phyloP scores from a whole-genome alignment of 352 stramenopile species.

The Thalassiosira oceanica region DNA sequence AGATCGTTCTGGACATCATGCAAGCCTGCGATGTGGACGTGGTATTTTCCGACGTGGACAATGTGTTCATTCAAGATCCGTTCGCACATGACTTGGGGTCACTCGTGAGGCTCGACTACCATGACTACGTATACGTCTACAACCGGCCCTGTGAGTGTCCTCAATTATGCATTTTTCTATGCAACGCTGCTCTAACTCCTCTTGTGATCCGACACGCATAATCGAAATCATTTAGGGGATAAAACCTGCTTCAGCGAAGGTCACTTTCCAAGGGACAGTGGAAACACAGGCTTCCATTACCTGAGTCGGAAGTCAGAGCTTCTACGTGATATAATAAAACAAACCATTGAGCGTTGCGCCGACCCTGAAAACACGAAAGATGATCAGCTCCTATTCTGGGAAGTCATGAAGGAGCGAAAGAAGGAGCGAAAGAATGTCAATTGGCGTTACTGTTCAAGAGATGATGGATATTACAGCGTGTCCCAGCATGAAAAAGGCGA shows the following conservation, averaged over 20 bases:
- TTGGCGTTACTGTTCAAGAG: neutral
- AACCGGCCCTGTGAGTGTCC: constrained; percentile 6
- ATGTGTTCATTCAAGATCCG: constrained; percentile 21
- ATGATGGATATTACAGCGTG: too few relatives aligned
- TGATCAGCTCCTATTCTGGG: neutral
- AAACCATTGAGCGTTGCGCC: constrained; percentile 6
- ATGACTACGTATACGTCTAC: constrained; percentile 24
- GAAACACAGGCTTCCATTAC: constrained; percentile 28
- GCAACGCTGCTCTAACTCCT: too few relatives aligned
- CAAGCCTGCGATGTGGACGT: constrained; percentile 6
- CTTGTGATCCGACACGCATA: too few relatives aligned
- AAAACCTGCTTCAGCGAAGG: too few relatives aligned
- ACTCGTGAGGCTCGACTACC: constrained; percentile 6
- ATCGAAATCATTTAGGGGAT: too few relatives aligned
- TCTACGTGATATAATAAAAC: neutral
- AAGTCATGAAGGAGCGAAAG: neutral
- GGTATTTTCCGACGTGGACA: constrained; percentile 23
- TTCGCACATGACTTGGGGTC: constrained; percentile 20
- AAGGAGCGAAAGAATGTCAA: neutral
- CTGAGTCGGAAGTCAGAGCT: neutral
- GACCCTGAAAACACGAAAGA: neutral
- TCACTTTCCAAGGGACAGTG: neutral
- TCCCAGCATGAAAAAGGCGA: too few relatives aligned
- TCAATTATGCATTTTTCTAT: too few relatives aligned
- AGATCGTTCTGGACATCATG: neutral